phyloP scores from a whole-genome alignment of 2,329 filamentous ascomycete species.

The Pseudogymnoascus sp. region DNA sequence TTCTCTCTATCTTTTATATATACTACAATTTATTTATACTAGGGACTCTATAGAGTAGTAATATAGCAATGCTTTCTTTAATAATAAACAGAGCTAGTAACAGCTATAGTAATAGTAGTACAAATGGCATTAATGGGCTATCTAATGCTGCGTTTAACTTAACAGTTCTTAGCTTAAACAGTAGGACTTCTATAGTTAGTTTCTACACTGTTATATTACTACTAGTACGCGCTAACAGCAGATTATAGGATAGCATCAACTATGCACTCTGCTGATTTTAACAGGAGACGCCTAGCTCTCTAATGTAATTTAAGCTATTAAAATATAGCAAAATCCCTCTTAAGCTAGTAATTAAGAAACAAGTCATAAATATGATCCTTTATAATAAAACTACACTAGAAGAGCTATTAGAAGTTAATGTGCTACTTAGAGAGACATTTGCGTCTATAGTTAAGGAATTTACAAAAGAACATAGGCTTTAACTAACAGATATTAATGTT shows the following conservation, averaged over 20 bases:
- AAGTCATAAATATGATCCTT: constrained; percentile 48
- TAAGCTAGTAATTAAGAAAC: constrained; percentile 43
- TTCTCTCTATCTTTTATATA: background rate
- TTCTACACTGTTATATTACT: background rate
- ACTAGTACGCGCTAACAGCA: background rate
- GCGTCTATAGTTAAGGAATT: constrained; percentile 43
- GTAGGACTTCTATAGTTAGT: constrained; percentile 41
- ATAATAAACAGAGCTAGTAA: background rate
- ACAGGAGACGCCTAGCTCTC: constrained; percentile 41
- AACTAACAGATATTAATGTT: constrained; percentile 39
- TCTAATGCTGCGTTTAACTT: constrained; percentile 33
- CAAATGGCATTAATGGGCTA: background rate
- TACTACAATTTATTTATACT: background rate
- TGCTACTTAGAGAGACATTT: constrained; percentile 48
- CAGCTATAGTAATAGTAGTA: background rate
- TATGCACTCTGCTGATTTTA: constrained; percentile 48
- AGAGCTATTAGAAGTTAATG: constrained; percentile 47
- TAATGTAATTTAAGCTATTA: constrained; percentile 47
- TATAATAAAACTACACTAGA: constrained; percentile 44
- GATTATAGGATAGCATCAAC: constrained; percentile 40
- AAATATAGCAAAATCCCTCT: constrained; percentile 48
- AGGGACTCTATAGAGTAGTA: background rate
- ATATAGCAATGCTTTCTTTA: background rate
- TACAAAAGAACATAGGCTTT: constrained; percentile 34
- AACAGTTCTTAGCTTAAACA: constrained; percentile 47